Evolutionary conservation across 1,284 basidiomycete species (phyloP).

Genomic region (Microbotryomycetes sp.): DNA sequence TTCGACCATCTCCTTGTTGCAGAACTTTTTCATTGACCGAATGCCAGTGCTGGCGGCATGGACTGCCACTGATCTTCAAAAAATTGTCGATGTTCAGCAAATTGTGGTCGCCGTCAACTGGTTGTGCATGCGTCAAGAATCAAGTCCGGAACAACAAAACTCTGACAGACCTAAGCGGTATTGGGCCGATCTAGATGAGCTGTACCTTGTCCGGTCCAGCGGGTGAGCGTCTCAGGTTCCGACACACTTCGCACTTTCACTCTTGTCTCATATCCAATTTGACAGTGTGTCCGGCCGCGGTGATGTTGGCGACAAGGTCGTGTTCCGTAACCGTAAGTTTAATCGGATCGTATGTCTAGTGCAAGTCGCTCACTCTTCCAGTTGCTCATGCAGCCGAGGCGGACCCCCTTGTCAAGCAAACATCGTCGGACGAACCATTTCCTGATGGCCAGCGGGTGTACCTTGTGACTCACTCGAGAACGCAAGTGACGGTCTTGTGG

Average conservation of each 20-base stretch:
- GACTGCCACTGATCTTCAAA: constrained; percentile 33
- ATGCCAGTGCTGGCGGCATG: constrained; percentile 44
- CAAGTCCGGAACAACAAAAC: constrained; percentile 56
- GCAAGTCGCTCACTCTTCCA: not conserved
- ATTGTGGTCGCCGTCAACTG: constrained; percentile 74
- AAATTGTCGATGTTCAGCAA: constrained; percentile 63
- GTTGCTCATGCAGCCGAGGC: constrained; percentile 18
- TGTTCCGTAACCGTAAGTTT: constrained; percentile 33
- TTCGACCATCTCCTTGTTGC: too few relatives aligned
- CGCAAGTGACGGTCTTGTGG: constrained; percentile 71
- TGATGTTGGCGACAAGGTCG: constrained; percentile 42
- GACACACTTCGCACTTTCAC: not conserved
- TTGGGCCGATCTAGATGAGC: constrained; percentile 59
- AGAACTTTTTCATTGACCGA: constrained; percentile 35
- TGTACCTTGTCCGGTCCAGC: constrained; percentile 50
- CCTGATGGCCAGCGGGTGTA: constrained; percentile 46
- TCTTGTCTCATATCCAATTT: constrained; percentile 56
- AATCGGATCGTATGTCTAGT: constrained; percentile 4
- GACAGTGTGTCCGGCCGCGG: constrained; percentile 44
- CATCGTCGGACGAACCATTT: constrained; percentile 46
- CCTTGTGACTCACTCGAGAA: constrained; percentile 62
- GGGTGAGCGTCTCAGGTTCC: constrained; percentile 12
- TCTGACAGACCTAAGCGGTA: constrained; percentile 64
- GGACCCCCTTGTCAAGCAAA: constrained; percentile 31
- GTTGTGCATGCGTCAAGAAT: constrained; percentile 56